A percentile compares a stretch with the other conserved stretches of the same genome.
Conservation (phyloP, 176 grass and related monocot genomes). For the Carex parvula region DNA sequence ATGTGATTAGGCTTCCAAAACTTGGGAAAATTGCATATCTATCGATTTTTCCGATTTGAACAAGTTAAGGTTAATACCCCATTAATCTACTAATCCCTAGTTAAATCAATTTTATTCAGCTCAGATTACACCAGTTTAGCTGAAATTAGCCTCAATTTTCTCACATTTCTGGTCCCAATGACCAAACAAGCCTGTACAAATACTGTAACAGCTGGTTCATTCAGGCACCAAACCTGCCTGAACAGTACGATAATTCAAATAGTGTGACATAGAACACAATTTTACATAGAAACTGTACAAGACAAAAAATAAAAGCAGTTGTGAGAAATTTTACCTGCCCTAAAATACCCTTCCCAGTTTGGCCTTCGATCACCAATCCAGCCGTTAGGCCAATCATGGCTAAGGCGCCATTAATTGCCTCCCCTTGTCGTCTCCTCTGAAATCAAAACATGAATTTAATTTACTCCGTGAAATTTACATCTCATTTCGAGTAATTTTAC, state of each 20-base stretch:
- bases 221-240: background rate
- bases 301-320: background rate
- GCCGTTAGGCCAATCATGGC: conserved; percentile 88
- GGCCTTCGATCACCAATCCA: conserved; percentile 70
- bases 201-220: background rate
- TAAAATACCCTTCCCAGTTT: conserved; percentile 89
- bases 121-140: background rate
- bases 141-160: background rate
- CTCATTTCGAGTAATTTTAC: no score
- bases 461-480: no score
- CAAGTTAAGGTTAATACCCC: background rate
- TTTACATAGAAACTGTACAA: background rate
- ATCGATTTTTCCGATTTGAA: background rate
- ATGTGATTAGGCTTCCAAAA: background rate
- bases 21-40: background rate
- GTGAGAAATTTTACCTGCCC: conserved; percentile 55
- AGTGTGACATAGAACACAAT: background rate
- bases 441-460: conserved; percentile 11
- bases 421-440: conserved; percentile 63
- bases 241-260: background rate
- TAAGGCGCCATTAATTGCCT: conserved; percentile 83
- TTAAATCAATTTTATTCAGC: background rate
- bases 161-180: background rate
- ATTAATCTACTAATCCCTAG: background rate
- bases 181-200: background rate